Conservation (phyloP, 257 asterid species). For the Capsicum rhomboideum region DNA sequence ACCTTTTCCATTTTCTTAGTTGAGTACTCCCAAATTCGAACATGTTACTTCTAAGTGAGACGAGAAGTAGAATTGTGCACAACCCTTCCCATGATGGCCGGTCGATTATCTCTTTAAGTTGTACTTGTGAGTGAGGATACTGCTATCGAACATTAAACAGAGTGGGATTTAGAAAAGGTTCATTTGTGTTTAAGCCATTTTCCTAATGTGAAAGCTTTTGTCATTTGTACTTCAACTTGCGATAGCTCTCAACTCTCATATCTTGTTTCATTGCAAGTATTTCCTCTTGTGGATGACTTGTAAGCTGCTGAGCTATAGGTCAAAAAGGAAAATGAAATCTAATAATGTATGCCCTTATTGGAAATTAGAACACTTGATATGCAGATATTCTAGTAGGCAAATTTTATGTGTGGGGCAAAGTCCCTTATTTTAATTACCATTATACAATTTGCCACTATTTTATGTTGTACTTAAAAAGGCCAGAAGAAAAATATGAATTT, state of each 20-base stretch:
- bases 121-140: too few relatives aligned
- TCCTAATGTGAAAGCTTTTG: neutral
- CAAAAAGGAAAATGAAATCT: neutral
- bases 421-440: neutral
- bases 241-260: neutral
- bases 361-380: too few relatives aligned
- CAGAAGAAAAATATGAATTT: neutral
- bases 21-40: neutral
- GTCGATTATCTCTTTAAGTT: too few relatives aligned
- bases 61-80: neutral
- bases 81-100: neutral
- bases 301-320: neutral
- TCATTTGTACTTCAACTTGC: neutral
- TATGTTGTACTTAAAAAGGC: neutral
- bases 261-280: neutral
- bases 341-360: neutral
- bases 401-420: neutral
- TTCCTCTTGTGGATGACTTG: neutral
- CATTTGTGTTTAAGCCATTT: neutral
- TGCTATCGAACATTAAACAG: neutral
- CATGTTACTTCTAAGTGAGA: neutral
- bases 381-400: neutral
- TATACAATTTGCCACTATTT: neutral
- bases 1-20: neutral
- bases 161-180: neutral